Evolutionary conservation across 257 asterid species (phyloP).

Genomic region (Primulina tabacum): DNA sequence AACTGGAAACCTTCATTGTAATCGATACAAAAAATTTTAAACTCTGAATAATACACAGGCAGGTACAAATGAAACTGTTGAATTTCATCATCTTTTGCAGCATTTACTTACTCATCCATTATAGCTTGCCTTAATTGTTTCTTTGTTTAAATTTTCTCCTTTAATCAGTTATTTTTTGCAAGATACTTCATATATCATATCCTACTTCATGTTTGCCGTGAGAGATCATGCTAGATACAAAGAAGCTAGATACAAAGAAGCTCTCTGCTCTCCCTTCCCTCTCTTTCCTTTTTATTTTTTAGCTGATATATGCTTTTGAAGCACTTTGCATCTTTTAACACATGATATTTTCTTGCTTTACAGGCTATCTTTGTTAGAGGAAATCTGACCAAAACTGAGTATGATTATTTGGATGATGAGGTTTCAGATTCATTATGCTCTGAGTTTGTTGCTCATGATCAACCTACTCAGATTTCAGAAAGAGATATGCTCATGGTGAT

Average conservation of each 20-base stretch:
- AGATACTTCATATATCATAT: slow-evolving; percentile 6
- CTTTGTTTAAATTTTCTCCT: background rate
- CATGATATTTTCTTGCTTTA: slow-evolving; percentile 26
- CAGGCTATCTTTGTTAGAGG: slow-evolving; percentile 56
- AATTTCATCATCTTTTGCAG: slow-evolving; percentile 11
- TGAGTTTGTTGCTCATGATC: slow-evolving; percentile 38
- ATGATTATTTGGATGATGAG: slow-evolving; percentile 38
- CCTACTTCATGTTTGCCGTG: slow-evolving; percentile 13
- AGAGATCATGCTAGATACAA: background rate
- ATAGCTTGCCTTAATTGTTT: background rate
- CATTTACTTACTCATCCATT: slow-evolving; percentile 1
- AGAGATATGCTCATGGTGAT: slow-evolving; percentile 80
- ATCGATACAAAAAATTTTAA: no score
- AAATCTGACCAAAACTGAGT: slow-evolving; percentile 46
- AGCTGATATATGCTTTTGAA: slow-evolving; percentile 6
- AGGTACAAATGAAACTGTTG: background rate
- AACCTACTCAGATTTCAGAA: slow-evolving; percentile 49
- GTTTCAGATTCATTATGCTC: slow-evolving; percentile 44
- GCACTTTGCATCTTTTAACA: slow-evolving; percentile 8
- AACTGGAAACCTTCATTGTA: background rate
- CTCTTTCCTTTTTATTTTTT: background rate
- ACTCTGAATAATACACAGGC: background rate
- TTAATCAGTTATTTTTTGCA: slow-evolving; percentile 7
- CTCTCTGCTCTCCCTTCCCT: slow-evolving; percentile 2
- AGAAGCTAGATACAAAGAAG: slow-evolving; percentile 1